phyloP scores from a whole-genome alignment of 2,329 filamentous ascomycete genomes.

The Coleophoma cylindrospora region DNA sequence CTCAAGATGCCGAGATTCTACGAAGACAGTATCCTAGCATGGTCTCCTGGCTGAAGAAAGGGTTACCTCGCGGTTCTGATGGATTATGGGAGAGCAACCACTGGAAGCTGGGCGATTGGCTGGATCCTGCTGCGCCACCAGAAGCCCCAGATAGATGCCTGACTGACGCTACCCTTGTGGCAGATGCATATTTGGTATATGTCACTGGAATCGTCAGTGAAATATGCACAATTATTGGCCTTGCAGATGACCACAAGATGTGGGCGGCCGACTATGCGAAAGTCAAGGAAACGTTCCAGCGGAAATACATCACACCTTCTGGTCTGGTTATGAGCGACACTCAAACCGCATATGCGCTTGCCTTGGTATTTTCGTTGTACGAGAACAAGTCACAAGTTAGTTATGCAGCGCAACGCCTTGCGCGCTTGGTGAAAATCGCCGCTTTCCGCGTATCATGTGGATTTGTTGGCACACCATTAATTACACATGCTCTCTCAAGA shows the following conservation, averaged over 20 bases:
- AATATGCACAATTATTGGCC: conserved; percentile 27
- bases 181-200: conserved; percentile 39
- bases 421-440: conserved; percentile 7
- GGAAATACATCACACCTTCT: conserved; percentile 13
- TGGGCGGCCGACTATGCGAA: conserved; percentile 12
- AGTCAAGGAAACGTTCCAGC: conserved; percentile 13
- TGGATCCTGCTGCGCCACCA: conserved; percentile 37
- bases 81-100: conserved; percentile 33
- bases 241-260: conserved; percentile 14
- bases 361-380: conserved; percentile 11
- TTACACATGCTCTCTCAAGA: conserved; percentile 11
- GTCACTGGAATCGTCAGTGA: conserved; percentile 31
- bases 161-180: conserved; percentile 32
- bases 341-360: conserved; percentile 13
- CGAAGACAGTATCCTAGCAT: conserved; percentile 32
- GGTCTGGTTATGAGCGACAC: conserved; percentile 13
- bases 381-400: not conserved
- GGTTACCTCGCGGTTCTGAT: conserved; percentile 23
- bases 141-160: conserved; percentile 30
- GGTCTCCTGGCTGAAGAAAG: conserved; percentile 32
- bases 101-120: conserved; percentile 39
- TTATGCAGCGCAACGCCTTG: conserved; percentile 7
- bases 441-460: conserved; percentile 13
- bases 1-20: conserved; percentile 30
- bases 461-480: conserved; percentile 17